phyloP scores from a whole-genome alignment of 2,329 filamentous ascomycete species.

The Ceratocystis huliohia region DNA sequence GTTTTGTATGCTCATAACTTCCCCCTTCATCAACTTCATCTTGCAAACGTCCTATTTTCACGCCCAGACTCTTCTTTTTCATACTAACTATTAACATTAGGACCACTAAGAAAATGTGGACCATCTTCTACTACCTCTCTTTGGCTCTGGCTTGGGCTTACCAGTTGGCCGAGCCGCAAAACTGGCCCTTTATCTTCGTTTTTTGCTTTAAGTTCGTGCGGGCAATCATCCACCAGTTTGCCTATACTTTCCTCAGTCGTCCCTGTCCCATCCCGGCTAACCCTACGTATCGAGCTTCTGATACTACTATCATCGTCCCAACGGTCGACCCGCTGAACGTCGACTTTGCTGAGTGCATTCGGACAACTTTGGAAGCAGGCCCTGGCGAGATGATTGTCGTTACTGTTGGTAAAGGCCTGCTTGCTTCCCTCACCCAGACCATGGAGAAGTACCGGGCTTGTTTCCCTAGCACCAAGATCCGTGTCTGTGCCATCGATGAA shows the following conservation, averaged over 20 bases:
- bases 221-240: slow-evolving; percentile 33
- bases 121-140: background rate
- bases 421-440: slow-evolving; percentile 20
- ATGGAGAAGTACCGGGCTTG: slow-evolving; percentile 16
- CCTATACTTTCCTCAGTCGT: slow-evolving; percentile 30
- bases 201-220: slow-evolving; percentile 35
- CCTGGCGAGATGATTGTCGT: slow-evolving; percentile 34
- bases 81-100: background rate
- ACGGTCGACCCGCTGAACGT: slow-evolving; percentile 35
- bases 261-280: slow-evolving; percentile 25
- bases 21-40: background rate
- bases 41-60: background rate
- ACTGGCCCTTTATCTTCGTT: slow-evolving; percentile 19
- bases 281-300: slow-evolving; percentile 27
- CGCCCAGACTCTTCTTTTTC: background rate
- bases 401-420: slow-evolving; percentile 31
- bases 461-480: slow-evolving; percentile 23
- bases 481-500: slow-evolving; percentile 26
- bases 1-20: background rate
- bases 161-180: background rate
- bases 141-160: background rate
- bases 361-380: slow-evolving; percentile 30
- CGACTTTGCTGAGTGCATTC: slow-evolving; percentile 33
- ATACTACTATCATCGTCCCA: slow-evolving; percentile 41
- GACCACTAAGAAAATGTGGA: background rate